These are phyloP conservation scores for Coemansia sp. DNA, from an alignment of 192 early-diverging fungal species.

Conservation along the genomic window DNA sequence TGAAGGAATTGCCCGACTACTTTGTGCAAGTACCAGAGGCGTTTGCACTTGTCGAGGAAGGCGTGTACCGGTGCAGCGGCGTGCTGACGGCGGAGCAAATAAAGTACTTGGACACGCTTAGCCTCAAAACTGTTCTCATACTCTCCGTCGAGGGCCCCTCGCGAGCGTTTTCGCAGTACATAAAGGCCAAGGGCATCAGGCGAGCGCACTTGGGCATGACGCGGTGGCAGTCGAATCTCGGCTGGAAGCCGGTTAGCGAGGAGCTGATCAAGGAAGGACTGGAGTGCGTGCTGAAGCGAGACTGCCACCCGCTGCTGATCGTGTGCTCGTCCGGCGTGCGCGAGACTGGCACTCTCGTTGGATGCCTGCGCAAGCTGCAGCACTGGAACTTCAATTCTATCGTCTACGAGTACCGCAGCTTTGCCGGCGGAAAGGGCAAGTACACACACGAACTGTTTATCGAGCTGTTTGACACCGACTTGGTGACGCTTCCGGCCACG, in stretches of 20 bases:
- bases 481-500: conserved; percentile 79
- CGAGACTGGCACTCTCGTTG: conserved; percentile 93
- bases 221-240: conserved; percentile 68
- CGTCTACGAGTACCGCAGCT: conserved; percentile 95
- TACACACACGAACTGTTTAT: conserved; percentile 95
- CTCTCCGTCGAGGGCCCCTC: conserved; percentile 83
- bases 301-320: conserved; percentile 85
- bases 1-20: conserved; percentile 53
- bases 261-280: conserved; percentile 96
- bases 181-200: conserved; percentile 71
- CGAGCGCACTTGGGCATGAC: conserved; percentile 71
- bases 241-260: conserved; percentile 92
- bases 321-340: conserved; percentile 94
- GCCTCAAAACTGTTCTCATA: conserved; percentile 79
- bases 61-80: conserved; percentile 82
- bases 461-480: conserved; percentile 91
- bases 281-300: conserved; percentile 79
- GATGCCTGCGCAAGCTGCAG: conserved; percentile 91
- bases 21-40: conserved; percentile 70
- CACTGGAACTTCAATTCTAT: conserved; percentile 98
- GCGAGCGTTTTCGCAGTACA: conserved; percentile 71
- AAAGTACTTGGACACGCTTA: conserved; percentile 77
- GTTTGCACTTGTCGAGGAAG: conserved; percentile 89
- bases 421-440: conserved; percentile 84
- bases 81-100: conserved; percentile 75